phyloP scores from a whole-genome alignment of 352 stramenopile genomes.

The Blastocystis sp. region DNA sequence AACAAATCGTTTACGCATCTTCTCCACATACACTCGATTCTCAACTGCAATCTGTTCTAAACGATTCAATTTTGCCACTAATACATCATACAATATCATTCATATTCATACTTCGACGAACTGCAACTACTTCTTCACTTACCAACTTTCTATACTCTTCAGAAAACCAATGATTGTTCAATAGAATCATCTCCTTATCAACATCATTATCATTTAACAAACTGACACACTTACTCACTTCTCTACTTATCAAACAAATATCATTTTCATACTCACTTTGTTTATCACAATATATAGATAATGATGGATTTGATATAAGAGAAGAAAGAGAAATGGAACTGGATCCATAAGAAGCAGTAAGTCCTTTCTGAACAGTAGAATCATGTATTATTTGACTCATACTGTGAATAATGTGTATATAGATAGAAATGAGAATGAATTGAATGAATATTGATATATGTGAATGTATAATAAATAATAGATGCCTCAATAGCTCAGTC shows the following conservation, averaged over 20 bases:
- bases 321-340: not conserved
- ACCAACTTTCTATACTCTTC: not conserved
- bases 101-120: not conserved
- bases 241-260: not conserved
- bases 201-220: not conserved
- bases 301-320: not conserved
- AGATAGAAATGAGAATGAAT: not conserved
- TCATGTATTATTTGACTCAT: not conserved
- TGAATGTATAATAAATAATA: not conserved
- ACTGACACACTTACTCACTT: not conserved
- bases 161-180: not conserved
- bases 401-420: not conserved
- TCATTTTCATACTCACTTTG: not conserved
- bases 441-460: not conserved
- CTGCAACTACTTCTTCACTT: not conserved
- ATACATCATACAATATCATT: not conserved
- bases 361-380: not conserved
- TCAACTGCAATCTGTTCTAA: slow-evolving; percentile 1
- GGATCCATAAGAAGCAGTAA: not conserved
- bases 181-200: not conserved
- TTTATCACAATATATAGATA: not conserved
- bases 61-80: not conserved
- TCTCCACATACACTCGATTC: not conserved
- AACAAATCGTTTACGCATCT: not conserved
- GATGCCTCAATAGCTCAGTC: not conserved